A percentile compares a stretch with the other conserved stretches of the same genome.
Evolutionary conservation across 1,139 yeast genomes (phyloP).

Genomic region (Yarrowia galli): DNA sequence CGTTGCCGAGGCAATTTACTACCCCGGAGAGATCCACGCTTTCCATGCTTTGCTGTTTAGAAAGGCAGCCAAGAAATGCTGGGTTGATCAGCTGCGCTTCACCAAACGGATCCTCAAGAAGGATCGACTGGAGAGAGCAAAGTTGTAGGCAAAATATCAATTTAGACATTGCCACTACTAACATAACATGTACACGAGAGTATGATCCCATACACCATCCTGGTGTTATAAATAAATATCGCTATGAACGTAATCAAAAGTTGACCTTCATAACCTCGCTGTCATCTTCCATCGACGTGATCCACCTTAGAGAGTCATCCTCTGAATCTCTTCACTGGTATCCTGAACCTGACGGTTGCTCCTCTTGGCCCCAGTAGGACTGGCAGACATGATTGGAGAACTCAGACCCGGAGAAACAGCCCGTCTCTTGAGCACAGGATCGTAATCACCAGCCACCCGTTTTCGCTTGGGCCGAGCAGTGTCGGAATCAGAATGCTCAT

Average conservation of each 20-base stretch:
- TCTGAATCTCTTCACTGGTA: conserved; percentile 31
- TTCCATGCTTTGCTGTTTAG: conserved; percentile 24
- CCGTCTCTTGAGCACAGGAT: conserved; percentile 13
- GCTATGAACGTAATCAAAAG: too few species aligned
- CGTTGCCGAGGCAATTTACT: conserved; percentile 4
- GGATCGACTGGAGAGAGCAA: not conserved
- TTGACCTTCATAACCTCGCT: not conserved
- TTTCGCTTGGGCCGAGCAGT: conserved; percentile 30
- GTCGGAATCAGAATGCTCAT: conserved; percentile 26
- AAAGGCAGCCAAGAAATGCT: conserved; percentile 24
- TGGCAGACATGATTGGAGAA: conserved; percentile 20
- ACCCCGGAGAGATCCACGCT: conserved; percentile 29
- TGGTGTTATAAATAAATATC: too few species aligned
- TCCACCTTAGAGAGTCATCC: conserved; percentile 9
- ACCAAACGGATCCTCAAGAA: conserved; percentile 6
- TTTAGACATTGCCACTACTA: too few species aligned
- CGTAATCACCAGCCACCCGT: conserved; percentile 6
- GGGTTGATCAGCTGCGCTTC: conserved; percentile 24
- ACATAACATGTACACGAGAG: too few species aligned
- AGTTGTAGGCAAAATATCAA: not conserved
- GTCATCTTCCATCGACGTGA: too few species aligned
- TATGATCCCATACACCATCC: too few species aligned
- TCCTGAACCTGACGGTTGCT: conserved; percentile 33
- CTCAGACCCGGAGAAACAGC: conserved; percentile 36
- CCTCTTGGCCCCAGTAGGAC: conserved; percentile 29